Percentiles rank a stretch among this genome's conserved stretches.
Conservation (phyloP, 371 early-diverging fungal species). For the Smittium culicis region DNA sequence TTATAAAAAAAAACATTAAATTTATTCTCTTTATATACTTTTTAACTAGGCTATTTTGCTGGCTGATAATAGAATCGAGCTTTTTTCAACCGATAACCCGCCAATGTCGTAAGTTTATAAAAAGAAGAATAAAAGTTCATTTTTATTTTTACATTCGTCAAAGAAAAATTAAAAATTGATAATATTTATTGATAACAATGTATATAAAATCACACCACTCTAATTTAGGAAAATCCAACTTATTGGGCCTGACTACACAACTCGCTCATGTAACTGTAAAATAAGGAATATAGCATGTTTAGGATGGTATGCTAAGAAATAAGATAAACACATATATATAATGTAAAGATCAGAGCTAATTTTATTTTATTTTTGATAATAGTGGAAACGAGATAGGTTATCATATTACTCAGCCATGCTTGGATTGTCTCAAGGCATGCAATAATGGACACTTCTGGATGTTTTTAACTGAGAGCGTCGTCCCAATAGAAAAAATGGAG, state of each 20-base stretch:
- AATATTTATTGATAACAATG: no score
- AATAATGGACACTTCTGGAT: slow-evolving; percentile 98
- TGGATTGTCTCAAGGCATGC: slow-evolving; percentile 73
- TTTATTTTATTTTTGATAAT: not conserved
- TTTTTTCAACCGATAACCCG: slow-evolving; percentile 77
- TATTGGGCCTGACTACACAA: slow-evolving; percentile 77
- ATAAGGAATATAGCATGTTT: slow-evolving; percentile 90
- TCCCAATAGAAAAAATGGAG: slow-evolving; percentile 21
- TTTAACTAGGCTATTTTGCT: slow-evolving; percentile 79
- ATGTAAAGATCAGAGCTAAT: no score
- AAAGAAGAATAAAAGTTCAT: not conserved
- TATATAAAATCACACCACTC: no score
- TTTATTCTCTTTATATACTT: no score
- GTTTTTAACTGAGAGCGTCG: slow-evolving; percentile 78
- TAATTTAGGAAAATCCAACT: slow-evolving; percentile 46
- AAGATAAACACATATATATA: not conserved
- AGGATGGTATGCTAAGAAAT: slow-evolving; percentile 49
- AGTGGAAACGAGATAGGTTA: slow-evolving; percentile 90
- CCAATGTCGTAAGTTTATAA: slow-evolving; percentile 47
- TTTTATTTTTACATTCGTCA: no score
- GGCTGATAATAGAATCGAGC: slow-evolving; percentile 71
- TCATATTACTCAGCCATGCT: slow-evolving; percentile 90
- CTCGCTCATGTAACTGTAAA: slow-evolving; percentile 80
- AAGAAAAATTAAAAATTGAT: no score
- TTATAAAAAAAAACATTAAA: no score